Evolutionary conservation across 257 asterid genomes (phyloP), one percentile per base, ranked within the genome.

Genomic region (Nicotiana paniculata): DNA sequence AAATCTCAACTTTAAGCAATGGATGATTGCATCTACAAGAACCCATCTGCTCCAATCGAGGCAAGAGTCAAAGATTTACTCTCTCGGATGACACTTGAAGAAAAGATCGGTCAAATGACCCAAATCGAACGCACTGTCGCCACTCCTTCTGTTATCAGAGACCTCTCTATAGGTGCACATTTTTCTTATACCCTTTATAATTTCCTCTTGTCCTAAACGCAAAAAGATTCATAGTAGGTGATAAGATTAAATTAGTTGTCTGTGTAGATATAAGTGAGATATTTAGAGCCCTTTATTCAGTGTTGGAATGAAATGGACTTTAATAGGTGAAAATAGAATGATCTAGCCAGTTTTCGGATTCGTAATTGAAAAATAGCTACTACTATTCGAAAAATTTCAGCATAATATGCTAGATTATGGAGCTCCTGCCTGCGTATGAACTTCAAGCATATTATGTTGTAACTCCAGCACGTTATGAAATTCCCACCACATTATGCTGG

Each of bases 61-160:
- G 76, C 24, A n/a, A 84, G 86, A 84, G 67, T 84, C 9, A 61
- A 84, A 62, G 86, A 84, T 55, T 59, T 84, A 17, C 48, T 84
- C 3, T 69, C 81, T 53, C 57, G 86, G 24, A 84, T 84, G 86
- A 80, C 84, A 39, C 76, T 80, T 26, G 66, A 80, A 28, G 86
- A 84, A 63, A 84, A 84, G 64, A 80, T 84, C 32, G 84, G 84
- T 21, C 84, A 84, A 57, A 84, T 84, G 86, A 53, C 82, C 16
- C 86, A 84, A 61, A 84, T 81, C 7, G 86, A 84, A 10, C 84
- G 82, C n/a, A 8, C 43, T 64, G 86, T 80, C 37, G 84, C 84
- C 46, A 66, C 83, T 24, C 80, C 75, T n/a, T 83, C 83, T 28
- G 74, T 65, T n/a, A 58, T 83, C 16, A 55, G 28, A 15, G 80